Percentiles rank a stretch among this genome's conserved stretches.
Evolutionary conservation across 768 basidiomycete genomes (phyloP).

Genomic region (Leucocoprinus leucothites): DNA sequence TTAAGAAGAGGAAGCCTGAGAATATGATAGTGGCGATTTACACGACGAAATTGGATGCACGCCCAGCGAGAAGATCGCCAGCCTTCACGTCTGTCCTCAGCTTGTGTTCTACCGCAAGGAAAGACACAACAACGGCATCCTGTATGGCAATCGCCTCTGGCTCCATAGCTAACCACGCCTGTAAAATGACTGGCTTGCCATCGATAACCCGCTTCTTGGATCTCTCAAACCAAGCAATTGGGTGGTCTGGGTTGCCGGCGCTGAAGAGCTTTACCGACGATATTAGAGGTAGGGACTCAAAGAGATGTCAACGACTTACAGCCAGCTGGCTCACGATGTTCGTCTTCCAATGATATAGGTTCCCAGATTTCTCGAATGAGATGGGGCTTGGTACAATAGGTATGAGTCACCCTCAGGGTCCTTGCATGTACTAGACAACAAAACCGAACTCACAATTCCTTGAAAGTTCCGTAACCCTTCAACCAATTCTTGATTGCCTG

Average conservation of each 20-base stretch:
- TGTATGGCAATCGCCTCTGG: constrained; percentile 22
- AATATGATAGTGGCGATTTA: not conserved
- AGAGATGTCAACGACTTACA: constrained; percentile 12
- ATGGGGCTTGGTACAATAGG: constrained; percentile 17
- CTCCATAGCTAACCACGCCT: constrained; percentile 21
- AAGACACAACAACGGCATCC: constrained; percentile 20
- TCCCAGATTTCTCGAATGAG: constrained; percentile 19
- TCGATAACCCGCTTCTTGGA: constrained; percentile 15
- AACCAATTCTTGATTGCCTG: constrained; percentile 21
- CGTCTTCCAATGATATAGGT: constrained; percentile 20
- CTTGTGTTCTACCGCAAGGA: constrained; percentile 23
- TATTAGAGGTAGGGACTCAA: not conserved
- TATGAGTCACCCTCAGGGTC: not conserved
- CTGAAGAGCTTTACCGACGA: constrained; percentile 4
- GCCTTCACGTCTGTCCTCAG: constrained; percentile 13
- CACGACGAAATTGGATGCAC: not conserved
- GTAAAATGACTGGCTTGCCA: constrained; percentile 9
- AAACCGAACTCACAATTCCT: constrained; percentile 17
- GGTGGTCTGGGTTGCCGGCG: constrained; percentile 3
- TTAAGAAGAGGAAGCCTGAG: too few species aligned
- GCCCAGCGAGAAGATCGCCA: not conserved
- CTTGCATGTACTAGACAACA: not conserved
- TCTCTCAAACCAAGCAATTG: constrained; percentile 24
- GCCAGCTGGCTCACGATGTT: constrained; percentile 19
- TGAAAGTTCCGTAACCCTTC: constrained; percentile 17